Evolutionary conservation across 2,329 filamentous ascomycete genomes (phyloP), one percentile per base, ranked within the genome.

Genomic region (Aspergillus sp.): DNA sequence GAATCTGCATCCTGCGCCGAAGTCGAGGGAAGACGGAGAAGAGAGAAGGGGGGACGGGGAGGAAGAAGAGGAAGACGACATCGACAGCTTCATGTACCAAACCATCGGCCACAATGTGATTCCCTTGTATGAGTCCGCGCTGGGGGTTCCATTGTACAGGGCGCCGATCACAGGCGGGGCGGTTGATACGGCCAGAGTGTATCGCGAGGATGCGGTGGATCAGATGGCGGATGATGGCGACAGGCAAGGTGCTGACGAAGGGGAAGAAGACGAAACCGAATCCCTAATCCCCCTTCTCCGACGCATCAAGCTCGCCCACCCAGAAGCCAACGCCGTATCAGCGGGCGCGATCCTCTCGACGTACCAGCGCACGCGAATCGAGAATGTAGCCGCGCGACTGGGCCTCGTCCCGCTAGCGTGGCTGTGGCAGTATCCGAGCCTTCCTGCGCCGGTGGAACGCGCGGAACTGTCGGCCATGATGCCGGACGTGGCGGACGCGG

Each of bases 81-180:
- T 96, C 68, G 92, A 99, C 77, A 97, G 93, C 79, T 98, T 95
- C 87, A 99, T 99, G 95, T 99, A 98, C 81, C 95, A 99, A 81
- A 99, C 95, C 3, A 91, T 97, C 61, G 95, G 95, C 12, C 92
- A 98, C 76, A 84, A 87, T 59, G 81, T 97, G 18, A 89, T 98
- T 58, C 92, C 93, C 2, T 83, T 96, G 16, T 98, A 97, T 73
- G 87, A 88, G 61, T 76, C 85, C 52, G 92, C 91, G 36, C 87
- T 96, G 1, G 87, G 84, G 0, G 82, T 98, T 36, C 94, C 94
- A 24, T 82, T 99, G 2, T 97, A 95, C 76, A 88, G 95, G 20
- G 85, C 88, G 67, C 80, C 86, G 55, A 97, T 98, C 66, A 72
- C 75, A 1, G 95, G 94, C 46, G 80, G 78, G 5, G 90, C 91